Base-by-base conservation (phyloP, 345 rosid genomes). In the Schrenkiella parvula region DNA sequence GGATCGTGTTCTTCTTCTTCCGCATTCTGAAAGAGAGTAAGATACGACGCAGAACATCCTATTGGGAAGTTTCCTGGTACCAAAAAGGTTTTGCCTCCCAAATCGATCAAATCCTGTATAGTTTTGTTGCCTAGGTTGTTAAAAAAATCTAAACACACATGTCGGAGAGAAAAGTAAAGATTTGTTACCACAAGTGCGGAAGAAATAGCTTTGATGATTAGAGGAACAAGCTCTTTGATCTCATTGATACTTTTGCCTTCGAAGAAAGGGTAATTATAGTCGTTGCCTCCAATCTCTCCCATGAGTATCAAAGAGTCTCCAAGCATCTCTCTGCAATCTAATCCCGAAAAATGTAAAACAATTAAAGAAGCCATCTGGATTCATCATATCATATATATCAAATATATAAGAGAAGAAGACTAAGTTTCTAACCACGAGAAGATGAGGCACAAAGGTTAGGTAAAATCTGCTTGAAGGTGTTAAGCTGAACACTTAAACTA, bases 271-370 rank as follows among this genome's bases (percentile, higher is more conserved):
- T 81, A 31, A 23, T 75, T 74, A 65, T 80, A 82, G 61, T 86
- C 88, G 2, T 86, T 86, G 4, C 86, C 86, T 32, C 90, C 88
- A 14, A 86, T 84, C 66, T 86, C 86, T 73, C 90, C 90, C 81
- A 84, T 61, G 0, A 83, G 74, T 65, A 86, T 58, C 61, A 86
- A 42, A 2, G 88, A 80, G 26, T 54, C 68, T 6, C 62, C 26
- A 1, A 84, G 74, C 25, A 66, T 55, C 10, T 80, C 68, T 7
- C 14, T 51, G 65, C 86, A 81, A 26, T 78, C 90, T 82, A 48
- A 31, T 19, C 15, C 8, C 1, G 2, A 5, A 37, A 26, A 21
- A 13, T 59, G 2, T 14, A 12, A 18, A n/a, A 37, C 12, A 2
- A 0, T 25, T 2, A n/a, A n/a, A 26, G 14, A 47, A 11, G 8